Evolutionary conservation across 176 grass and related monocot genomes (phyloP), one percentile per base, ranked within the genome.

Genomic region (Musa troglodytarum): DNA sequence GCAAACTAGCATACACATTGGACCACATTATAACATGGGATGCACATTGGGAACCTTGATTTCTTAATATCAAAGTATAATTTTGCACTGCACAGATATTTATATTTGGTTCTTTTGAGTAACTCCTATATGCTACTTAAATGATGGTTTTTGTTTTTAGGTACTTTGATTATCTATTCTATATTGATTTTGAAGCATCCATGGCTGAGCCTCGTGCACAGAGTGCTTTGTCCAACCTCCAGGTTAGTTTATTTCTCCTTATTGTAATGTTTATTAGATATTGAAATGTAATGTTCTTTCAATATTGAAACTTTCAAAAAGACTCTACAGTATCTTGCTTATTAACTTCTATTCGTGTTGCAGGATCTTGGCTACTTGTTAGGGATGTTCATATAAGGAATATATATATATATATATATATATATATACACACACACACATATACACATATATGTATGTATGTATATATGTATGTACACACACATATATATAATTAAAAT

Each of bases 131-230:
- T 10, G 10, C 20, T 22, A 34, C 55, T 63, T n/a, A 72, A 51
- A 21, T 80, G 13, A 24, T 22, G 16, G 11, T 9, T 80, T 21
- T 71, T 80, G 20, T 20, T 53, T 58, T 14, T 63, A 93, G 87
- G 87, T 82, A 76, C 69, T 89, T 89, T 50, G 81, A 89, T 66
- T 93, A 89, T 84, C 81, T 85, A 69, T 87, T 93, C 77, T 89
- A 81, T 28, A 72, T 81, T 50, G 90, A 93, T 74, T 89, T 93
- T 24, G 79, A 89, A 74, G 84, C 87, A 49, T 93, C 90, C 3
- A 83, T 83, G 77, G 64, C 87, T 1, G 90, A 93, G 53, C 52
- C 81, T 16, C 82, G 71, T 68, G 85, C 78, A 34, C 87, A 87
- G 79, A 93, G 85, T 83, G 87, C 84, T 43, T 68, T 93, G 69